A percentile compares a stretch with the other conserved stretches of the same genome.
Conservation (phyloP, 768 basidiomycete genomes). For the Lactarius psammicola region DNA sequence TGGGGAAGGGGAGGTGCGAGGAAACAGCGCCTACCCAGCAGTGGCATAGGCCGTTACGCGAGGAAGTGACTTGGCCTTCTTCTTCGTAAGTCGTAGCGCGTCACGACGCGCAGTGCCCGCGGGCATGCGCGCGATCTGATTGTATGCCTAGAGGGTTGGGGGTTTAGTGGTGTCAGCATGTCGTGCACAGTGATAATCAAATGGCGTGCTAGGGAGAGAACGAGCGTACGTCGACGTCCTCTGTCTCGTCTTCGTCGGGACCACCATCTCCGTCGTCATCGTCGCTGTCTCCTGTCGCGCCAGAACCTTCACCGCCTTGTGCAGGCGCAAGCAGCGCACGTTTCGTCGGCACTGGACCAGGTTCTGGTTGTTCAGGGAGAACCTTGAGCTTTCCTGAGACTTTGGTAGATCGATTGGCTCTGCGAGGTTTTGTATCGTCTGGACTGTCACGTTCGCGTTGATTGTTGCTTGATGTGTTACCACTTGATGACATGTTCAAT, state of each 20-base stretch:
- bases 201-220: background rate
- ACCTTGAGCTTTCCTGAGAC: constrained; percentile 86
- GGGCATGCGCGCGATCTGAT: constrained; percentile 90
- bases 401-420: constrained; percentile 78
- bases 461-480: background rate
- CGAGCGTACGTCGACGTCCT: constrained; percentile 56
- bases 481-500: constrained; percentile 7
- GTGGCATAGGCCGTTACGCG: constrained; percentile 97
- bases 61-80: constrained; percentile 88
- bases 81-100: constrained; percentile 87
- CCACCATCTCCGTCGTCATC: constrained; percentile 60
- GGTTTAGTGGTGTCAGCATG: constrained; percentile 1
- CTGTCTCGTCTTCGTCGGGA: constrained; percentile 63
- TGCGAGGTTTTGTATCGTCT: constrained; percentile 57
- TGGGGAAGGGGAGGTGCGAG: background rate
- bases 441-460: constrained; percentile 11
- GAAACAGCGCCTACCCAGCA: constrained; percentile 59
- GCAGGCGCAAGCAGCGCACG: constrained; percentile 30
- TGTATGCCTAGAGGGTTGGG: constrained; percentile 64
- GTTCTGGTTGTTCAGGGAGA: constrained; percentile 79
- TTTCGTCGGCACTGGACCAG: constrained; percentile 32
- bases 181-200: background rate
- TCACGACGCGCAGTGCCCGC: constrained; percentile 92
- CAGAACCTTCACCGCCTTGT: constrained; percentile 34
- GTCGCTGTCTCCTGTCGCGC: constrained; percentile 37